phyloP scores from a whole-genome alignment of 2,329 filamentous ascomycete genomes.

The Calonectria crousiana region DNA sequence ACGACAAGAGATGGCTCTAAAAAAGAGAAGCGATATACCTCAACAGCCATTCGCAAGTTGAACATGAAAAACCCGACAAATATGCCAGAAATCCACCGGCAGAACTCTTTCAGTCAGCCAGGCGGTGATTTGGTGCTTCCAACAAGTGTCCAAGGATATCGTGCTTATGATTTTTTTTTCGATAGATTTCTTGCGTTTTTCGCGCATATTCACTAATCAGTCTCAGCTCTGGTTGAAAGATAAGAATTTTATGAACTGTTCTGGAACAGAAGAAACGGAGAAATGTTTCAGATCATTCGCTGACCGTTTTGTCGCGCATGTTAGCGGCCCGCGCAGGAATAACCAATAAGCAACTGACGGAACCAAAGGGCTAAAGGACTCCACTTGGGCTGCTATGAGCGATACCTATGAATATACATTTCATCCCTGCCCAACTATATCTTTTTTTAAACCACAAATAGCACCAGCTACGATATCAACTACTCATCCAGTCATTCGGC shows the following conservation, averaged over 20 bases:
- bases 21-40: too few relatives aligned
- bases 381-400: background rate
- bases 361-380: background rate
- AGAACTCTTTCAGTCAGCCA: background rate
- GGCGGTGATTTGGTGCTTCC: background rate
- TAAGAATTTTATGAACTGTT: background rate
- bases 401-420: background rate
- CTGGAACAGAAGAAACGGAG: background rate
- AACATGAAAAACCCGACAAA: too few relatives aligned
- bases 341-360: background rate
- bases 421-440: too few relatives aligned
- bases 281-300: background rate
- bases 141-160: background rate
- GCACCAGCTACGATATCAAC: too few relatives aligned
- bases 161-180: background rate
- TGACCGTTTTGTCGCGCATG: background rate
- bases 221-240: too few relatives aligned
- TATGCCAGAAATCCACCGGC: too few relatives aligned
- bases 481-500: too few relatives aligned
- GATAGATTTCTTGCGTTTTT: background rate
- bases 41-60: too few relatives aligned
- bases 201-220: too few relatives aligned
- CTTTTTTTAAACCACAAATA: too few relatives aligned
- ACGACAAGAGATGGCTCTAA: too few relatives aligned
- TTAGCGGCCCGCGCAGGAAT: background rate